Base-by-base conservation (phyloP, 176 grass and related monocot species). In the Ampelocalamus luodianensis region DNA sequence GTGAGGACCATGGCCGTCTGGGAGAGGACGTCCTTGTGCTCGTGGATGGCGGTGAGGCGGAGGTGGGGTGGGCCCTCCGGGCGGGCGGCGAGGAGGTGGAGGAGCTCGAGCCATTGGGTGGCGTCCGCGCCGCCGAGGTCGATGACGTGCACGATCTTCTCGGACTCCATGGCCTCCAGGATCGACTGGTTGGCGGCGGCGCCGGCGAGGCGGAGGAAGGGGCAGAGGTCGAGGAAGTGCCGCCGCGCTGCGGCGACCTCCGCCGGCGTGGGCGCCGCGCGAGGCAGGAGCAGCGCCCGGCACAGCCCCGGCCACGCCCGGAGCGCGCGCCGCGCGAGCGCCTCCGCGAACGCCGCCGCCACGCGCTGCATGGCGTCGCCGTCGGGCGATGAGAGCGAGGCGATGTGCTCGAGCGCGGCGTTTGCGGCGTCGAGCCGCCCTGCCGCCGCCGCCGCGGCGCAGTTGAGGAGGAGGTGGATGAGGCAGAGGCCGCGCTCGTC, bases 361-460 rank as follows among this genome's bases (percentile, higher is more conserved):
- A 99, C 90, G 55, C 96, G 96, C 84, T 99, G 96, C 93, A 99
- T 99, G 79, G 96, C 91, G 65, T 99, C 96, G 18, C 96, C 96
- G 39, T 96, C 91, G 51, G 91, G 90, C 1, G 90, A 65, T 0
- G 96, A 90, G 0, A 96, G 86, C 4, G 86, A 2, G 1, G 96
- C 90, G 87, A 94, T 94, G 78, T 96, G 90, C 74, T 92, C 93
- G 40, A 99, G 91, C 1, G 89, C 79, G 1, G 86, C 89, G 91
- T 93, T 92, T 11, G 94, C 97, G 0, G 88, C 85, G 73, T 96
- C 91, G 0, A 96, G 90, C 0, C 86, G 83, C 0, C 93, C 91
- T 14, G 86, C 59, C 0, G 88, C 68, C 0, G 93, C 91, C 0
- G 89, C 90, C 0, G 86, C 76, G 26, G 90, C 97, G 83, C 97